Base-by-base conservation (phyloP, 2,329 filamentous ascomycete species). In the Coniella lustricola region DNA sequence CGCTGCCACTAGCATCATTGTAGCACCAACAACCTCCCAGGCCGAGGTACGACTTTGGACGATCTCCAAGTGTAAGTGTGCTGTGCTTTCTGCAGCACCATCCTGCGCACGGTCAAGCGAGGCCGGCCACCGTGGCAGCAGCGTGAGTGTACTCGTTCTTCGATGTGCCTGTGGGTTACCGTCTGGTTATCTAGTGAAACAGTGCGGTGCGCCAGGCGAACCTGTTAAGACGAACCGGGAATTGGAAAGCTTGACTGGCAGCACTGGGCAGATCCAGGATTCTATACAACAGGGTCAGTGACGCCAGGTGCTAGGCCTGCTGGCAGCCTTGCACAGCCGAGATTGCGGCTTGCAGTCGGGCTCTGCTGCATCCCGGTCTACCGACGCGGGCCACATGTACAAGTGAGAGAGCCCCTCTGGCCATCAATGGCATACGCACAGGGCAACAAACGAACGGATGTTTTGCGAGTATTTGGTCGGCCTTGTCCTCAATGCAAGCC, bases 271-370 rank as follows among this genome's bases (percentile, higher is more conserved):
- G n/a, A n/a, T n/a, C n/a, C n/a, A n/a, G n/a, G n/a, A n/a, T n/a
- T n/a, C n/a, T n/a, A n/a, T n/a, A n/a, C n/a, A n/a, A n/a, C n/a
- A 29, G 25, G 25, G 25, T 10, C 5, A 29, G 25, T 29, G 43
- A n/a, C 13, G 34, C 20, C 22, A 35, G 18, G 21, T 18, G 20
- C 13, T 10, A 34, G 7, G 22, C 14, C 16, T 12, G 22, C 21
- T 17, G 21, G 21, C 25, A 29, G 34, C 34, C 32, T 34, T 45
- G 43, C 43, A 45, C 43, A 45, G 34, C 43, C 43, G 43, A 45
- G 22, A 45, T 45, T 45, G 34, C 43, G 34, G 16, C 25, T 37
- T 25, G 43, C 33, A 16, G 21, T 45, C 43, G 43, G 43, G 25
- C 25, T 34, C 35, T 45, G 43, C 22, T 34, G 31, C 33, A 38